Base-by-base conservation (phyloP, 495 filamentous ascomycete genomes). In the Aspergillus homomorphus region DNA sequence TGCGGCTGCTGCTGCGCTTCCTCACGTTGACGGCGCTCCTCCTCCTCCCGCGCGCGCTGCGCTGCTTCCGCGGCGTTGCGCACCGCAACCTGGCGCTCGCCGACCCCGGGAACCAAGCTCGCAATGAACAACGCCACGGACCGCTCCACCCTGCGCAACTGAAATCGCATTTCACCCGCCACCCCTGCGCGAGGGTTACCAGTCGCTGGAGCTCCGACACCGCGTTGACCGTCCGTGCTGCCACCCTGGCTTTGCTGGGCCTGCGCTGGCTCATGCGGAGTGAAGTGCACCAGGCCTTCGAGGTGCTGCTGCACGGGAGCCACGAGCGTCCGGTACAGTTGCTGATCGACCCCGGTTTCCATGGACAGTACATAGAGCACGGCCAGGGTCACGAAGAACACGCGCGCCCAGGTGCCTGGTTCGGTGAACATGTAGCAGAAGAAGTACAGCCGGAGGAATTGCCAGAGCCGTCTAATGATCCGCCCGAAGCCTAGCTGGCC, bases 401-500 rank as follows among this genome's bases (percentile, higher is more conserved):
- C 85, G 33, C 90, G 83, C 8, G 82, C 80, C 87, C 87, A 92
- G 45, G 86, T 82, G 24, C 84, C 82, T n/a, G 84, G 82, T 8
- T 84, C 82, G 18, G 87, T 89, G 59, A 93, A 89, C 70, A 91
- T 84, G 76, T 88, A 93, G 38, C 90, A 83, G 70, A 95, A 90
- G 50, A 86, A 80, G 45, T 85, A 82, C 19, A 96, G 71, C 28
- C 90, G 84, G 46, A 90, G 71, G n/a, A 94, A 73, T 18, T 94
- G 79, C 90, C 90, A 96, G 20, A 94, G 66, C 21, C 84, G 81
- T 51, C 85, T 75, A 63, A 83, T 73, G 41, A 78, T 58, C 46
- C 80, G 81, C 16, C 76, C 82, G 16, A 83, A 41, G 38, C 79
- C 66, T 14, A 76, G 69, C 1, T 74, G 77, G n/a, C 78, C 76